A percentile compares a stretch with the other conserved stretches of the same genome.
phyloP scores from a whole-genome alignment of 768 basidiomycete species.

The Suillus brevipes region DNA sequence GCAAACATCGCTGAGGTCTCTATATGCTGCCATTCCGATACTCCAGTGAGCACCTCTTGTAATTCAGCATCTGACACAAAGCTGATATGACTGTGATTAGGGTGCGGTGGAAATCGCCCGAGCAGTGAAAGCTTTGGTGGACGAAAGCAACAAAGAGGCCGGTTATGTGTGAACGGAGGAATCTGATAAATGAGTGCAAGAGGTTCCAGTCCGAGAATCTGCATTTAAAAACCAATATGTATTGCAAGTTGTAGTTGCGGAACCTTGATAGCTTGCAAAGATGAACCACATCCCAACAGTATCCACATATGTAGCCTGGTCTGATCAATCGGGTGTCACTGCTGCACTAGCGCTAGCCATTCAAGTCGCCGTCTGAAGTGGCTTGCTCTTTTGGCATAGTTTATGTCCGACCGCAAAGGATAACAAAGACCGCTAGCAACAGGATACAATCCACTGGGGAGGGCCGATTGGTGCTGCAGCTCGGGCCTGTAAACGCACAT shows the following conservation, averaged over 20 bases:
- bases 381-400: neutral
- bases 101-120: conserved; percentile 53
- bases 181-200: neutral
- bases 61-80: neutral
- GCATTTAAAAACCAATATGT: neutral
- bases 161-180: conserved; percentile 26
- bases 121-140: conserved; percentile 55
- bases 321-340: neutral
- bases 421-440: neutral
- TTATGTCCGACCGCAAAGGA: neutral
- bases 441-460: neutral
- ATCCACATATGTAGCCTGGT: neutral
- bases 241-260: neutral
- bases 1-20: conserved; percentile 49
- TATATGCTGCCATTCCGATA: conserved; percentile 68
- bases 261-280: neutral
- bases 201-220: neutral
- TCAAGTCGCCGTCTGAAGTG: neutral
- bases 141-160: conserved; percentile 46
- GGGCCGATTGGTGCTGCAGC: neutral
- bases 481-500: neutral
- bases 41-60: conserved; percentile 44
- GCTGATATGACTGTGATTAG: conserved; percentile 27
- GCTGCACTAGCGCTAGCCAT: neutral
- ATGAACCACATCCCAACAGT: neutral